Base-by-base conservation (phyloP, 179 eudicot genomes). In the Sideroxylon spinosum region DNA sequence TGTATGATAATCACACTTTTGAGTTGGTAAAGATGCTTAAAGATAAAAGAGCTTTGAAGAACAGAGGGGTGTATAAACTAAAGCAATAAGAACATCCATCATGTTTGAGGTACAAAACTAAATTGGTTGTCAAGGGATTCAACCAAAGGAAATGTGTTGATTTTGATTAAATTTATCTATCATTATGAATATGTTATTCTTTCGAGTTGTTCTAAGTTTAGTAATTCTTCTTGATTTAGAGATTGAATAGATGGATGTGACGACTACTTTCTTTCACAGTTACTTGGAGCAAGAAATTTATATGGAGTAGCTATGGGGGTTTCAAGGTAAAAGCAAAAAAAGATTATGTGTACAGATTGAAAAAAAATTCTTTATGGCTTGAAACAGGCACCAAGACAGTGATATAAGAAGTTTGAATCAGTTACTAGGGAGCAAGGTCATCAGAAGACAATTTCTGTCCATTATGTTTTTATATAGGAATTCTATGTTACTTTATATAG, bases 11-110 rank as follows among this genome's bases (percentile, higher is more conserved):
- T 9, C 28, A 79, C 50, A 79, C 69, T 20, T 71, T 59, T 77
- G 80, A 81, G 9, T 68, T 81, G 53, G 80, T 81, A 2, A 71
- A 78, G 68, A 13, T 77, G 55, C 84, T 76, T 12, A 78, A 77
- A 62, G 78, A 60, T 56, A 72, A 71, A 37, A 78, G n/a, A 37
- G 76, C 14, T 52, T 52, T 52, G 56, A 52, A 52, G 56, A 52
- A 52, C 3, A 10, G 9, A 52, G 7, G 14, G 56, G 56, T 52
- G 16, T 52, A 52, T 13, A 52, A 13, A 52, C 1, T 52, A 59
- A 74, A 80, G 69, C 49, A 57, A 37, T 62, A 74, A 9, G 75
- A 80, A 22, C 50, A 49, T 14, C 16, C 67, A 16, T 72, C 72
- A 65, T 4, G 0, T 3, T 73, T 65, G 14, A 32, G 72, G 4